Percentiles rank a stretch among this genome's conserved stretches.
These are phyloP conservation scores for Mycena citricolor DNA, from an alignment of 1,284 basidiomycete species.

Conservation along the genomic window DNA sequence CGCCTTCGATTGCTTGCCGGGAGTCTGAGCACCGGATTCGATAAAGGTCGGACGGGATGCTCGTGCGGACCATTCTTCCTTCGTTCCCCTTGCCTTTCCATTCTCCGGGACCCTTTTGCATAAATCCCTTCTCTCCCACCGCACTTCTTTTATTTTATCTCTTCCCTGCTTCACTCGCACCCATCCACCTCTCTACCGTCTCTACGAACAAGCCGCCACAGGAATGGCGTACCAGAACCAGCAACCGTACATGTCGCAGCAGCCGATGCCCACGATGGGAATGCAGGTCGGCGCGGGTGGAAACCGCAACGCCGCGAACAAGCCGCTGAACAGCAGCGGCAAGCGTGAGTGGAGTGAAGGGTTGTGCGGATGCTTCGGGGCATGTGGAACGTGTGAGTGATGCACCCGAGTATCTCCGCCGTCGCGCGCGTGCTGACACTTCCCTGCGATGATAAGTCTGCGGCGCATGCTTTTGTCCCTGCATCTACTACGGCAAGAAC, in stretches of 20 bases:
- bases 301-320: slow-evolving; percentile 35
- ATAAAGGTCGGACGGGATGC: too few species aligned
- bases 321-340: slow-evolving; percentile 33
- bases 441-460: slow-evolving; percentile 26
- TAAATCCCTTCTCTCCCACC: too few species aligned
- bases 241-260: slow-evolving; percentile 5
- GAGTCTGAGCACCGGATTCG: too few species aligned
- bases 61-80: too few species aligned
- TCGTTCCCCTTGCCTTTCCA: too few species aligned
- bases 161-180: too few species aligned
- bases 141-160: too few species aligned
- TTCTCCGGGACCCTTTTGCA: too few species aligned
- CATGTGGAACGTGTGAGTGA: slow-evolving; percentile 38
- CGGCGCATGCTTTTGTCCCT: slow-evolving; percentile 40
- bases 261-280: slow-evolving; percentile 24
- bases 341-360: slow-evolving; percentile 43
- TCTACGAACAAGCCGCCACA: too few species aligned
- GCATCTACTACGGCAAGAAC: slow-evolving; percentile 36
- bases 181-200: too few species aligned
- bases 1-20: too few species aligned
- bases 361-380: slow-evolving; percentile 34
- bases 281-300: slow-evolving; percentile 28
- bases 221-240: slow-evolving; percentile 1
- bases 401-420: too few species aligned
- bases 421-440: background rate